Base-by-base conservation (phyloP, 1,139 yeast species). In the Pichia sp. region DNA sequence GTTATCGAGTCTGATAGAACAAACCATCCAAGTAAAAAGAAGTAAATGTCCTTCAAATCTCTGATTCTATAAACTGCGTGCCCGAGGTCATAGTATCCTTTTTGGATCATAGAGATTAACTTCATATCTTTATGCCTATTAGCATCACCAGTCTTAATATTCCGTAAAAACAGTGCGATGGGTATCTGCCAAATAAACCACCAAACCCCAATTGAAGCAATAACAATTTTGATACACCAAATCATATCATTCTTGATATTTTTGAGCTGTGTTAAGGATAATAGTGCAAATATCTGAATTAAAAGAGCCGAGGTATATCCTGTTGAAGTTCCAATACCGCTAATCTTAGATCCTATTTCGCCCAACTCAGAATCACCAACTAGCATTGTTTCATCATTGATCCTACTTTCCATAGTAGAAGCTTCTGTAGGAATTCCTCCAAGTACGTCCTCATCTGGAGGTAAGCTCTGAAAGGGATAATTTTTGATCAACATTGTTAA, bases 111-210 rank as follows among this genome's bases (percentile, higher is more conserved):
- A 16, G 44, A 34, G 27, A 3, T 16, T 24, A 27, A 29, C 16
- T 27, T 40, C 30, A 40, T 48, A 17, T 40, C 14, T 7, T 48
- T 38, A 48, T 48, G 20, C n/a, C 17, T 14, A 48, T 38, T 38
- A 12, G 33, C 29, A 16, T 41, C 17, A 4, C 36, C 27, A n/a
- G n/a, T 31, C 8, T 33, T 70, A 6, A 79, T 63, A 47, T 75
- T 73, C 55, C 52, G 52, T 38, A 85, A 67, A 49, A 79, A 68
- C 57, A 74, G 60, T 1, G 70, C 64, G 41, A 85, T 74, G 1
- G 90, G 90, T 3, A 81, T 53, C 61, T 84, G 88, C 72, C 84
- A 85, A 2, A 79, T 57, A 10, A 83, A 66, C 92, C 92, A 85
- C 90, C 91, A 85, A 2, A 78, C 16, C 0, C 91, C 91, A 20